Base-by-base conservation (phyloP, 371 early-diverging fungal species). In the Mortierella sp. region DNA sequence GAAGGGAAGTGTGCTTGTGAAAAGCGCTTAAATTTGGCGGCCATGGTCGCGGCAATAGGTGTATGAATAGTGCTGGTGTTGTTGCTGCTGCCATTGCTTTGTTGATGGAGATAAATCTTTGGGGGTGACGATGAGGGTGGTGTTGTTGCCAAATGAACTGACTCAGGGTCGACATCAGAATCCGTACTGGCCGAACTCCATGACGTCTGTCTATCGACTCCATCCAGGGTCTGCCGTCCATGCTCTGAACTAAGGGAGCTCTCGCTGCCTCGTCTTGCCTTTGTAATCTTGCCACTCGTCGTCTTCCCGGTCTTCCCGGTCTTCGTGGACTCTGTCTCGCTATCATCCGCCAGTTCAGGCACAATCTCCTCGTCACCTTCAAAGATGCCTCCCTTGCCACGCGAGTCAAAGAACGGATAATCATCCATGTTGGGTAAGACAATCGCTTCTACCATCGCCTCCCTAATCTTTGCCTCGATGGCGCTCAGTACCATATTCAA, bases 391-490 rank as follows among this genome's bases (percentile, higher is more conserved):
- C 91, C 91, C 0, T 66, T 80, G 21, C 91, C 88, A 53, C 81
- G 64, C 9, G 91, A 85, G 26, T 86, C 84, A 71, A 93, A 95
- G 70, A 97, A 95, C 12, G 89, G 87, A 24, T 89, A 84, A 78
- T 96, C 95, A 66, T 97, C 97, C 91, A 96, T 92, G 66, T 96
- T 90, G 19, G 97, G 97, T 64, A 95, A 63, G 6, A 97, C 93
- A 70, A 95, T 82, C 23, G 89, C 89, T 57, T 92, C 93, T 34
- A 87, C 85, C 60, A 97, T 82, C 49, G 93, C 86, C 34, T 95
- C 94, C 57, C 91, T 87, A 43, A 97, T 90, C 58, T 94, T 88
- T 46, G 86, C 81, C 79, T 94, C 92, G 44, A 97, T 95, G 2
- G 95, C 91, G 56, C 90, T 89, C 58, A 94, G 88, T 11, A 97